Evolutionary conservation across 257 asterid genomes (phyloP), one percentile per base, ranked within the genome.

Genomic region (Penstemon newberryi): DNA sequence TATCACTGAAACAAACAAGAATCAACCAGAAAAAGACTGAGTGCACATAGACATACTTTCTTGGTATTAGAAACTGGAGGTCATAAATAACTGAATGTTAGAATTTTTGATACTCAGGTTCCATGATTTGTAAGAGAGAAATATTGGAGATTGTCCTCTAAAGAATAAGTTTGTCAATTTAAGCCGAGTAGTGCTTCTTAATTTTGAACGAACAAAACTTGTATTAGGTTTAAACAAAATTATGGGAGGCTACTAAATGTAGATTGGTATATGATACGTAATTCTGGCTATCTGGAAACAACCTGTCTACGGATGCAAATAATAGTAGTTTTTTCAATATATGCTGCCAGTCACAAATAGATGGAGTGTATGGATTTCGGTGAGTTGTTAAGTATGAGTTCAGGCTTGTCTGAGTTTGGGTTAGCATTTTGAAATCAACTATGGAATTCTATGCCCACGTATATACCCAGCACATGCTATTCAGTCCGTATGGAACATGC

Each of bases 51-150:
- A 8, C 52, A 36, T 51, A 15, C 39, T 70, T 65, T 63, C 36
- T 45, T 51, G 68, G 52, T 64, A 37, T 50, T 67, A 4, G 66
- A 69, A 56, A 63, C 6, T 55, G 41, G 63, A 69, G 43, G 6
- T 40, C 63, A 40, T 40, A 42, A 49, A 52, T 52, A 54, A 56
- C 66, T 41, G n/a, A 18, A 36, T 6, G 50, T 51, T 64, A 46
- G 64, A 54, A 46, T 39, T 15, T 42, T 43, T 37, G 65, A 41
- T 40, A 7, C 37, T 25, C n/a, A 8, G 6, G 60, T 57, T 61
- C 15, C 66, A 42, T 43, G 67, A 9, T 59, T 50, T 41, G 18
- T 2, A 46, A 57, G 47, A 8, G 10, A 39, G 60, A 50, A 47
- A 36, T 56, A 75, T 65, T 3, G 6, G 59, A 50, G 67, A 56